These are phyloP conservation scores for Imleria badia DNA, from an alignment of 768 basidiomycete species.

Conservation along the genomic window DNA sequence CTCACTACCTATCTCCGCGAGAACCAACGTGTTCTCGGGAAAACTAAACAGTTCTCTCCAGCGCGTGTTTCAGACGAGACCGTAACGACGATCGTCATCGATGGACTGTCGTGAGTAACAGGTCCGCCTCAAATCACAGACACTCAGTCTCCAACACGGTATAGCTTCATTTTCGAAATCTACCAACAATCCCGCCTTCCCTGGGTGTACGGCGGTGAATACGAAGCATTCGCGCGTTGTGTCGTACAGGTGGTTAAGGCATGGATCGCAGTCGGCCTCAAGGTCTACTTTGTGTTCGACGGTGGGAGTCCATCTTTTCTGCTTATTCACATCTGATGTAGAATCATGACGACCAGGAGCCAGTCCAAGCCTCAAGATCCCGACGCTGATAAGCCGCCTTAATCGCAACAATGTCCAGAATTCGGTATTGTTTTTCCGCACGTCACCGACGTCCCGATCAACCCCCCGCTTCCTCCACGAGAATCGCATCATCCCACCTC, in stretches of 20 bases:
- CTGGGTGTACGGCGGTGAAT: constrained; percentile 89
- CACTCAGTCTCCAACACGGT: constrained; percentile 7
- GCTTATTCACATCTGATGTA: constrained; percentile 10
- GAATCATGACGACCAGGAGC: constrained; percentile 48
- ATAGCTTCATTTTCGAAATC: constrained; percentile 75
- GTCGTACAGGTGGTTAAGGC: constrained; percentile 54
- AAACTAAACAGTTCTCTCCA: constrained; percentile 32
- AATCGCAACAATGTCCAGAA: constrained; percentile 58
- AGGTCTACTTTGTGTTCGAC: constrained; percentile 78
- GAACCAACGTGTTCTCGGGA: constrained; percentile 40
- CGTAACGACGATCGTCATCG: constrained; percentile 60
- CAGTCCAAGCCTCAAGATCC: constrained; percentile 68
- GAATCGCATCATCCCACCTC: constrained; percentile 72
- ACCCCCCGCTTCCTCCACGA: constrained; percentile 69
- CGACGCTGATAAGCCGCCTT: constrained; percentile 60
- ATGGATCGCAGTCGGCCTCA: constrained; percentile 67
- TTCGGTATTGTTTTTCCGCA: constrained; percentile 77
- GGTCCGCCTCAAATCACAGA: background rate
- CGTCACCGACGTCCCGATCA: constrained; percentile 62
- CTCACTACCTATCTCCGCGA: constrained; percentile 52
- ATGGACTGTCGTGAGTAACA: constrained; percentile 82
- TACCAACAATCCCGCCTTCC: constrained; percentile 59
- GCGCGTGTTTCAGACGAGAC: constrained; percentile 2
- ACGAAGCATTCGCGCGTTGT: constrained; percentile 50
- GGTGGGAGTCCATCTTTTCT: constrained; percentile 45